These are phyloP conservation scores for Capsicum rhomboideum DNA, from an alignment of 257 asterid species.

Conservation along the genomic window DNA sequence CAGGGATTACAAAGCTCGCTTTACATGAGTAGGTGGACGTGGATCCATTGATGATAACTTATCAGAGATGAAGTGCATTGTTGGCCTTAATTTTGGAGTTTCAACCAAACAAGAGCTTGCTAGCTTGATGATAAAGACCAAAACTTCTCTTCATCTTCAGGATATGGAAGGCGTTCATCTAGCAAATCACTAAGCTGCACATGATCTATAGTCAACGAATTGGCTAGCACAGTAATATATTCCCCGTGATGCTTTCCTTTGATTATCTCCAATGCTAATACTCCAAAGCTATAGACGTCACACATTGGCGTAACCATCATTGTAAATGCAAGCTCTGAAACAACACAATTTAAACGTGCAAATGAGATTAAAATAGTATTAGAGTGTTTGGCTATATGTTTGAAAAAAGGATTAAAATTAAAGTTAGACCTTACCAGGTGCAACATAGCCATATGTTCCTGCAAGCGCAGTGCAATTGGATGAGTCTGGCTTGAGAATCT, in stretches of 20 bases:
- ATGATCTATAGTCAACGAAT: neutral
- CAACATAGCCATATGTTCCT: neutral
- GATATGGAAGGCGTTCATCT: too few species aligned
- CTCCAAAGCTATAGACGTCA: constrained; percentile 6
- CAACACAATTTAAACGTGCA: neutral
- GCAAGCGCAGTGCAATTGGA: neutral
- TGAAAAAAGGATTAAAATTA: neutral
- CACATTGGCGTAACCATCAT: constrained; percentile 1
- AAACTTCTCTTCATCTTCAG: too few species aligned
- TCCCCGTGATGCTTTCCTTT: neutral
- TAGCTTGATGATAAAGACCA: neutral
- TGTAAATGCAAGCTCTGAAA: neutral
- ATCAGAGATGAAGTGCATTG: neutral
- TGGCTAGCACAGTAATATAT: neutral
- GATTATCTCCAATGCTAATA: neutral
- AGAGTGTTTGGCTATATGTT: neutral
- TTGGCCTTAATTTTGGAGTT: neutral
- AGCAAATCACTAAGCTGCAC: neutral
- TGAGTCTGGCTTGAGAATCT: neutral
- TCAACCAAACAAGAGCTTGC: neutral
- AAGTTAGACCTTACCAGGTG: neutral
- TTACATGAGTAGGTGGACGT: too few species aligned
- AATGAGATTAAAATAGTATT: neutral
- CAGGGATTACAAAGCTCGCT: neutral
- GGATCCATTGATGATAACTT: neutral